These are phyloP conservation scores for Fusarium tricinctum DNA, from an alignment of 2,329 filamentous ascomycete genomes.

Conservation along the genomic window DNA sequence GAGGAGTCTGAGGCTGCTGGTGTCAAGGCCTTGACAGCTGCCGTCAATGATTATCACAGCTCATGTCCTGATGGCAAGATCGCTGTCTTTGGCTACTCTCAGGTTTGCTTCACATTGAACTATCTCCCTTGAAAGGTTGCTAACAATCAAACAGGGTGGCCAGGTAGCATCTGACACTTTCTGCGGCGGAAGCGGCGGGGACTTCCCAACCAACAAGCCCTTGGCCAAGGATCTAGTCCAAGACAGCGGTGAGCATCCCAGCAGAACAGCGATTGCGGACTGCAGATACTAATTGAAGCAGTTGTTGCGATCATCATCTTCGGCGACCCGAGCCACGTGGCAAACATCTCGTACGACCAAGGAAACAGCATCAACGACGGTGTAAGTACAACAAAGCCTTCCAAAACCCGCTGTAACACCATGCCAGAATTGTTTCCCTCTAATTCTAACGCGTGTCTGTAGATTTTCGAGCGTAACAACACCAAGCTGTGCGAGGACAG, in stretches of 20 bases:
- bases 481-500: conserved; percentile 53
- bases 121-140: neutral
- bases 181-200: conserved; percentile 54
- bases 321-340: conserved; percentile 59
- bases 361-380: conserved; percentile 57
- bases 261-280: neutral
- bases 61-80: conserved; percentile 58
- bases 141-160: conserved; percentile 52
- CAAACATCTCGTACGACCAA: conserved; percentile 54
- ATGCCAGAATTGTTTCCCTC: neutral
- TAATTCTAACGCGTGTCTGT: conserved; percentile 24
- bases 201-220: conserved; percentile 48
- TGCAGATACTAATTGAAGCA: conserved; percentile 42
- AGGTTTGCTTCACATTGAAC: conserved; percentile 46
- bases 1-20: conserved; percentile 55
- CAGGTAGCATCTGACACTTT: conserved; percentile 57
- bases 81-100: conserved; percentile 60
- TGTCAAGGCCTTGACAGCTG: conserved; percentile 49
- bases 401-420: neutral
- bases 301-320: conserved; percentile 59
- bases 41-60: conserved; percentile 52
- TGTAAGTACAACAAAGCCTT: conserved; percentile 48
- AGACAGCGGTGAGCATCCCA: conserved; percentile 50
- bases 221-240: conserved; percentile 51
- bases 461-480: conserved; percentile 58